Evolutionary conservation across 148 eudicot genomes (phyloP).

Genomic region (Chenopodium quinoa): DNA sequence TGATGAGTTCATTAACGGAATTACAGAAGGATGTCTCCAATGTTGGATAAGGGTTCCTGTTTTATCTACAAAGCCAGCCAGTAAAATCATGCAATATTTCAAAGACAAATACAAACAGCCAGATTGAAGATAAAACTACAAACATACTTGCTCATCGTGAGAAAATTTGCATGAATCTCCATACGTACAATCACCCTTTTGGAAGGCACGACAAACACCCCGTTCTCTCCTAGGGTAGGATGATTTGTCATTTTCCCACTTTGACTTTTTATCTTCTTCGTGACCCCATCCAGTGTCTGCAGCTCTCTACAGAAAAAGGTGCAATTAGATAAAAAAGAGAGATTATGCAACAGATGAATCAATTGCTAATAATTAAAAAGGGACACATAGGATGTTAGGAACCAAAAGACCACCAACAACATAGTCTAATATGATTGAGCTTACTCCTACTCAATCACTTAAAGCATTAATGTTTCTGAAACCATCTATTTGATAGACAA

Average conservation of each 20-base stretch:
- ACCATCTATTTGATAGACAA: not conserved
- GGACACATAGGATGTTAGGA: not conserved
- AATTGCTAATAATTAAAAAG: not conserved
- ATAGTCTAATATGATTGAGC: not conserved
- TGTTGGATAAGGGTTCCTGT: not conserved
- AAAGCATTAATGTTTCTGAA: no score
- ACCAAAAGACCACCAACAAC: not conserved
- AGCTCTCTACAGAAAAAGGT: not conserved
- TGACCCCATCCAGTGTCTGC: not conserved
- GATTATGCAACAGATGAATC: not conserved
- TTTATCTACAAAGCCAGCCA: not conserved
- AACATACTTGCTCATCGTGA: slow-evolving; percentile 71
- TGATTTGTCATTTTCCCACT: not conserved
- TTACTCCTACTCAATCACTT: not conserved
- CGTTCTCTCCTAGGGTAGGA: slow-evolving; percentile 54
- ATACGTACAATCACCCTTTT: slow-evolving; percentile 76
- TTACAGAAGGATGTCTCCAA: not conserved
- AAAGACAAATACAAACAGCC: not conserved
- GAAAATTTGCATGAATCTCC: slow-evolving; percentile 91
- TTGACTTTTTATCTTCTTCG: not conserved
- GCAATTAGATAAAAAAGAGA: not conserved
- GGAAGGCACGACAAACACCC: slow-evolving; percentile 94
- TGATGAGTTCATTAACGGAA: not conserved
- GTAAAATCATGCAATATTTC: not conserved
- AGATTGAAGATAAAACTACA: not conserved